Conservation (phyloP, 2,329 filamentous ascomycete genomes). For the Neophaeococcomyces aloes region DNA sequence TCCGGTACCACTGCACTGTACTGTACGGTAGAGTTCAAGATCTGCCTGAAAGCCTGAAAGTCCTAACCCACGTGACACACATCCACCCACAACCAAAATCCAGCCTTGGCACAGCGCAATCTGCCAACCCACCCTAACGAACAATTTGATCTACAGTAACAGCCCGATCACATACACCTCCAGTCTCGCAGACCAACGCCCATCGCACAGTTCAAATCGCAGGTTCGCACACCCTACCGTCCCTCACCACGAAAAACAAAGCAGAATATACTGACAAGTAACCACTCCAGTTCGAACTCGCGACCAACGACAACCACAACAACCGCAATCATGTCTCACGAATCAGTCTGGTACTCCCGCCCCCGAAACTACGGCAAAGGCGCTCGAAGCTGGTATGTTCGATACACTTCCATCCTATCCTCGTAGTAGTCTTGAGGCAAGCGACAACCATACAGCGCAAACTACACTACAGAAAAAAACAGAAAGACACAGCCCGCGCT, state of each 20-base stretch:
- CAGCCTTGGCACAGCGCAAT: no score
- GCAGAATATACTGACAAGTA: background rate
- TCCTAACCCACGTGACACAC: background rate
- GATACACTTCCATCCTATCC: background rate
- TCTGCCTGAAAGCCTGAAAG: no score
- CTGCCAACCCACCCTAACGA: background rate
- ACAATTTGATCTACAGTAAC: background rate
- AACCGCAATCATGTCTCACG: slow-evolving; percentile 64
- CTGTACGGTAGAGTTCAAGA: no score
- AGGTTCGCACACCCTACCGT: background rate
- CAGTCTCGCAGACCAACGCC: background rate
- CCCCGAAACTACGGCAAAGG: slow-evolving; percentile 53
- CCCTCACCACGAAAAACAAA: background rate
- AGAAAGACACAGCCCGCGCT: background rate
- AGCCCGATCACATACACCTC: background rate
- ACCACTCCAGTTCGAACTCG: no score
- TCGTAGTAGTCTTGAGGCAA: background rate
- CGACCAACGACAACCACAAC: background rate
- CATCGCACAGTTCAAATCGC: background rate
- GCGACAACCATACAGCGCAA: background rate
- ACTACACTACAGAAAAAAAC: background rate
- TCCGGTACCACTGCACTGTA: no score
- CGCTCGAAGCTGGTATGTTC: slow-evolving; percentile 23
- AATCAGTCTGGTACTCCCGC: slow-evolving; percentile 98
- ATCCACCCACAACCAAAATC: background rate